Base-by-base conservation (phyloP, 2,329 filamentous ascomycete species). In the Aureobasidium sp. region DNA sequence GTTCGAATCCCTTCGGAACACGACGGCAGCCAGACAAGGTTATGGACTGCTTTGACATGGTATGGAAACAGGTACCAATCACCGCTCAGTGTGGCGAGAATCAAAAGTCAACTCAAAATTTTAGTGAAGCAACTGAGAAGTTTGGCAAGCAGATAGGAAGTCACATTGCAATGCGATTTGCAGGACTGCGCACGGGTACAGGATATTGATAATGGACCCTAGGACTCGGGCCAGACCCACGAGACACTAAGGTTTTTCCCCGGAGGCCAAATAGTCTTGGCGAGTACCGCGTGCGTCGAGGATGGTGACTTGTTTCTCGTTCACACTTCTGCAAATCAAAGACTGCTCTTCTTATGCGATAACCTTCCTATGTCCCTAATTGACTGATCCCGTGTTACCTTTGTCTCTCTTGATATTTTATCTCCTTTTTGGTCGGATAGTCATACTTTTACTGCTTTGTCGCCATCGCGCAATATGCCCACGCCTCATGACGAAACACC, bases 401-500 rank as follows among this genome's bases (percentile, higher is more conserved):
- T 60, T 51, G 57, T 43, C 46, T 26, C n/a, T 17, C 57, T 36
- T 26, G 24, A 43, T 36, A 34, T 6, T 24, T 26, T 27, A 57
- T 9, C 55, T 48, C 29, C 39, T 10, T 51, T 24, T 13, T 20
- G 48, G n/a, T 32, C 32, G 17, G 15, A 34, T 20, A 50, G 20
- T 20, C 32, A 29, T 59, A 39, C 34, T 59, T 47, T 20, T 29
- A 3, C 43, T 59, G 55, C 32, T 10, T 15, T 13, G 29, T 36
- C 46, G 24, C 20, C 9, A 34, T 43, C 53, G 39, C 55, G 53
- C 53, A 46, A 57, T 13, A 60, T 63, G 53, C 62, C 62, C 46
- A 63, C 55, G 53, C 62, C 62, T 34, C 55, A 48, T 48, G 64
- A 63, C 61, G 63, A 62, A 55, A 64, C 59, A 27, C 39, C 44